phyloP scores from a whole-genome alignment of 495 filamentous ascomycete genomes.

The Tricharina praecox region DNA sequence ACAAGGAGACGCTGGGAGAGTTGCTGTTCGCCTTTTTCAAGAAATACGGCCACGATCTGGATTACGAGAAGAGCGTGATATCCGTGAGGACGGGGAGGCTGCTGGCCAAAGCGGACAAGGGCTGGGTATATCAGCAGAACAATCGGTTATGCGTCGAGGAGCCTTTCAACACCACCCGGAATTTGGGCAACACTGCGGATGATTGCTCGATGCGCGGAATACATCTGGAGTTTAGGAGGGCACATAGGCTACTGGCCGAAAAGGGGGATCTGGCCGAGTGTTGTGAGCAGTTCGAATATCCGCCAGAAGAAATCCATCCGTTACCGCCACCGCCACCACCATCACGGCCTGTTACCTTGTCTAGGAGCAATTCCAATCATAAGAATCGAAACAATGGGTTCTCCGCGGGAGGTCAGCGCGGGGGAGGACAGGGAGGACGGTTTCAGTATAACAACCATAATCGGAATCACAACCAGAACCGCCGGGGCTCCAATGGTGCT shows the following conservation, averaged over 20 bases:
- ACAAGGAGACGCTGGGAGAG: constrained; percentile 65
- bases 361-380: constrained; percentile 33
- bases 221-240: constrained; percentile 73
- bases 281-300: constrained; percentile 72
- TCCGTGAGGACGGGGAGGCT: constrained; percentile 74
- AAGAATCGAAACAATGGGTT: constrained; percentile 29
- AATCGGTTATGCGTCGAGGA: constrained; percentile 89
- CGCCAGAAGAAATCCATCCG: constrained; percentile 61
- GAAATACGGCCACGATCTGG: constrained; percentile 80
- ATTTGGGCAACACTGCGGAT: constrained; percentile 91
- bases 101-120: constrained; percentile 71
- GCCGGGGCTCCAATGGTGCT: constrained; percentile 6
- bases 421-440: constrained; percentile 36
- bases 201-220: constrained; percentile 82
- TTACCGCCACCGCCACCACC: constrained; percentile 55
- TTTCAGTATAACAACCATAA: constrained; percentile 29
- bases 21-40: constrained; percentile 88
- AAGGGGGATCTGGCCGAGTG: constrained; percentile 54
- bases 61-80: constrained; percentile 69
- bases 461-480: constrained; percentile 14
- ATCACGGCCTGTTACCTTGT: constrained; percentile 41
- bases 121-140: constrained; percentile 55
- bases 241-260: constrained; percentile 61
- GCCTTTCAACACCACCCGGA: constrained; percentile 85
- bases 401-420: constrained; percentile 40